Evolutionary conservation across 2,329 filamentous ascomycete species (phyloP).

Genomic region (Hypoxylon sp.): DNA sequence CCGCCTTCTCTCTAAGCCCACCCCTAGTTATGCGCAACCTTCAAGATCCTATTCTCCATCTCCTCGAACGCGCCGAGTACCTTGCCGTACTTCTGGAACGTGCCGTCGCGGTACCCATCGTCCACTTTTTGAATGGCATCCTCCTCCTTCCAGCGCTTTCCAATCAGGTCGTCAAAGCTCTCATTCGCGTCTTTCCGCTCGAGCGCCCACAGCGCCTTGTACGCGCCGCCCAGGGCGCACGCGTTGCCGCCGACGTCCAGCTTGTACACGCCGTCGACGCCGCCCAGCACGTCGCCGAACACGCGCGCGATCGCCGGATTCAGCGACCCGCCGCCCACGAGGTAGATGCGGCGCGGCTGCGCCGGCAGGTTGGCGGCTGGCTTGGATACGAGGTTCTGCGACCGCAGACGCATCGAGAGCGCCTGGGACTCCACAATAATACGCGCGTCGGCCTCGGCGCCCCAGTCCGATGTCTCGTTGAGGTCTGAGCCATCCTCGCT

Average conservation of each 20-base stretch:
- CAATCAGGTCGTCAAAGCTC: slow-evolving; percentile 91
- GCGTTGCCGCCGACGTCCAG: slow-evolving; percentile 96
- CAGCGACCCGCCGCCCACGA: slow-evolving; percentile 91
- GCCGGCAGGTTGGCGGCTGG: slow-evolving; percentile 73
- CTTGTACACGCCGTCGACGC: slow-evolving; percentile 89
- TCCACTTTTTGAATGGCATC: slow-evolving; percentile 86
- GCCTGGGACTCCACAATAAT: slow-evolving; percentile 95
- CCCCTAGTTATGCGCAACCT: slow-evolving; percentile 52
- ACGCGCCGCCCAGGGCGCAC: slow-evolving; percentile 92
- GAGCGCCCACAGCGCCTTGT: slow-evolving; percentile 95
- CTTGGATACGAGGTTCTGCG: slow-evolving; percentile 78
- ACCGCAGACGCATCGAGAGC: slow-evolving; percentile 89
- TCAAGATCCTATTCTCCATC: slow-evolving; percentile 52
- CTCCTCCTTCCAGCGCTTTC: slow-evolving; percentile 86
- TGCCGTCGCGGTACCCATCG: slow-evolving; percentile 80
- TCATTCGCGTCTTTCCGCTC: slow-evolving; percentile 74
- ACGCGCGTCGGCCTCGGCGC: slow-evolving; percentile 80
- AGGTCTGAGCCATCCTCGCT: slow-evolving; percentile 70
- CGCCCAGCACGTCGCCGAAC: slow-evolving; percentile 89
- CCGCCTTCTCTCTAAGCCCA: not conserved
- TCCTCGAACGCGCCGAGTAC: slow-evolving; percentile 73
- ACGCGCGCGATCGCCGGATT: slow-evolving; percentile 91
- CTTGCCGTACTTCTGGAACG: slow-evolving; percentile 83
- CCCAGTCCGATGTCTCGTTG: slow-evolving; percentile 63
- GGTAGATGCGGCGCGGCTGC: slow-evolving; percentile 90